Evolutionary conservation across 139 green algal species (phyloP).

Genomic region (Ettlia oleoabundans): DNA sequence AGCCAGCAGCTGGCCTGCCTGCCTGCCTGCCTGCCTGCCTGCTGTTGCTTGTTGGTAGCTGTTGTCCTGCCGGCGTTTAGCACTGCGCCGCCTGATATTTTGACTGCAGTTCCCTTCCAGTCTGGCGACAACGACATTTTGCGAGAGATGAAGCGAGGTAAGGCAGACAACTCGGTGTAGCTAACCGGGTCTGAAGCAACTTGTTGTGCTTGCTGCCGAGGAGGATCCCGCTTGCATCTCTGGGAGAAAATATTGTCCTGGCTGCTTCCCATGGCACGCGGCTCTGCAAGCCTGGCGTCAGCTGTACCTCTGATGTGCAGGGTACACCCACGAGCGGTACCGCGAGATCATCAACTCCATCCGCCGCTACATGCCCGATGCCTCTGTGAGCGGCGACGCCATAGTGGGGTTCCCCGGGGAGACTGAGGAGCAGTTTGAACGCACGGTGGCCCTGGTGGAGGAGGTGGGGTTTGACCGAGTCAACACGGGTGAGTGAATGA

Average conservation of each 20-base stretch:
- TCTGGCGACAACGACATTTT: slow-evolving; percentile 93
- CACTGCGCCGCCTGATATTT: too few species aligned
- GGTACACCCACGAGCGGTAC: slow-evolving; percentile 91
- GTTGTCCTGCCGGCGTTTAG: too few species aligned
- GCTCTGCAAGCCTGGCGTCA: neutral
- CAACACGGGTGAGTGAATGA: slow-evolving; percentile 81
- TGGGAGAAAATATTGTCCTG: neutral
- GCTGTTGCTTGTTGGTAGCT: too few species aligned
- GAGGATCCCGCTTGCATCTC: too few species aligned
- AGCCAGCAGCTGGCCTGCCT: too few species aligned
- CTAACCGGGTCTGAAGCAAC: too few species aligned
- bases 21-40: too few species aligned
- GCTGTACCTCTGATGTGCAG: neutral
- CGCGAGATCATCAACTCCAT: slow-evolving; percentile 94
- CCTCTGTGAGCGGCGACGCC: slow-evolving; percentile 89
- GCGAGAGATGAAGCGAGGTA: slow-evolving; percentile 82
- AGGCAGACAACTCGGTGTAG: too few species aligned
- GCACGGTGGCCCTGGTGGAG: slow-evolving; percentile 83
- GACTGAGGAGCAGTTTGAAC: slow-evolving; percentile 95
- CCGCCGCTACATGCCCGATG: slow-evolving; percentile 93
- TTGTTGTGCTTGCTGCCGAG: too few species aligned
- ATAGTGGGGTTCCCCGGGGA: slow-evolving; percentile 98
- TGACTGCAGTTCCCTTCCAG: slow-evolving; percentile 99
- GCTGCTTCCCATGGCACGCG: neutral
- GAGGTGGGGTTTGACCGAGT: slow-evolving; percentile 95